Conservation (phyloP, 768 basidiomycete species). For the Lentinula boryana region DNA sequence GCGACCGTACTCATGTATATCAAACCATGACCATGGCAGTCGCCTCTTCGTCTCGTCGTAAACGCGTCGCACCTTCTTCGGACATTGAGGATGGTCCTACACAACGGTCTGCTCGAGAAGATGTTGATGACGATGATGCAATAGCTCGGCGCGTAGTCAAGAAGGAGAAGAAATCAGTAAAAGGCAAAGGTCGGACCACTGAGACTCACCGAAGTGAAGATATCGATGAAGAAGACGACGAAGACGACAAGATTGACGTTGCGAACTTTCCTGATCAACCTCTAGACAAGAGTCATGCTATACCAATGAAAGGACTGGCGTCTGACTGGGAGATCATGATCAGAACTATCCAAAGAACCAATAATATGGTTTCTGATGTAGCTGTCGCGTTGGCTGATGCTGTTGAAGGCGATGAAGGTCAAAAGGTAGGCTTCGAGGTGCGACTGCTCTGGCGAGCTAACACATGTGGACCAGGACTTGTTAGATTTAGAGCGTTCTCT, state of each 20-base stretch:
- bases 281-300: slow-evolving; percentile 43
- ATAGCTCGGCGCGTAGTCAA: slow-evolving; percentile 24
- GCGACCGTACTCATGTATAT: no score
- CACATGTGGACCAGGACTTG: slow-evolving; percentile 35
- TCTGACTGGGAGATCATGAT: slow-evolving; percentile 58
- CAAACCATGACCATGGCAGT: slow-evolving; percentile 34
- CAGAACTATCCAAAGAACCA: slow-evolving; percentile 40
- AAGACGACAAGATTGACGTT: slow-evolving; percentile 53
- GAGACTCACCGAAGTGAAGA: slow-evolving; percentile 15
- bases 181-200: slow-evolving; percentile 14
- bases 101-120: slow-evolving; percentile 30
- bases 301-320: slow-evolving; percentile 50
- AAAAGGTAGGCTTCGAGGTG: slow-evolving; percentile 32
- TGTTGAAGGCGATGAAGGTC: slow-evolving; percentile 44
- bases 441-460: not conserved
- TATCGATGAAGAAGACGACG: slow-evolving; percentile 30
- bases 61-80: slow-evolving; percentile 32
- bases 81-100: slow-evolving; percentile 55
- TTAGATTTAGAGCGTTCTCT: slow-evolving; percentile 60
- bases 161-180: slow-evolving; percentile 22
- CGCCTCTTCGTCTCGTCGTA: slow-evolving; percentile 33
- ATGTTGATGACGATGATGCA: slow-evolving; percentile 41
- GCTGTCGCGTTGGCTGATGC: slow-evolving; percentile 59
- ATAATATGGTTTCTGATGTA: slow-evolving; percentile 42
- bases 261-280: slow-evolving; percentile 63